Base-by-base conservation (phyloP, 805 yeast species). In the Cyberlindnera mycetangii region DNA sequence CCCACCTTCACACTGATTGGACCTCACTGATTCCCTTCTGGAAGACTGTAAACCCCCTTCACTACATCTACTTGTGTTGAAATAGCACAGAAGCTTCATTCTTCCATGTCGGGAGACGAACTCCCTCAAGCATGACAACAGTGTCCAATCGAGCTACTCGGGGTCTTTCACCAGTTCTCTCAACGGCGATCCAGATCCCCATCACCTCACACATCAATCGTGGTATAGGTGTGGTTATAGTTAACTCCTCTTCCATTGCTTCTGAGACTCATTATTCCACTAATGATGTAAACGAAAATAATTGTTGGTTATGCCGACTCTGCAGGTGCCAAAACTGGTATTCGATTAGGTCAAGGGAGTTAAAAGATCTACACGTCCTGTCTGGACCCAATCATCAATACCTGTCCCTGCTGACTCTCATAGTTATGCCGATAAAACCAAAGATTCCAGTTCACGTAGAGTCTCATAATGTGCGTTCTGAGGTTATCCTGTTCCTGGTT, bases 261-360 rank as follows among this genome's bases (percentile, higher is more conserved):
- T 66, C 68, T 14, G 60, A 65, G 20, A 76, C 76, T 14, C 66
- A 73, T 6, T 51, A 67, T 16, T 59, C 78, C 0, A 67, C 74
- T 15, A 57, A 67, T 43, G 76, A 70, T 52, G 9, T 62, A 64
- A 17, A 59, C 68, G 44, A 66, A 64, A 36, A 58, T 59, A 18
- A 58, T 74, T 35, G 76, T 70, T 4, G 75, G 74, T 15, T 70
- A 64, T 49, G 71, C 63, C 3, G 81, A 76, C 51, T 52, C 72
- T 0, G 75, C 73, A 41, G 67, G 67, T 32, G 67, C 63, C 27
- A 58, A 58, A 17, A 69, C 78, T 46, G 85, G 82, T 28, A 59
- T 75, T 39, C 85, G 80, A 58, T 33, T 79, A 19, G 73, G 71
- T n/a, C 83, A 78, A 55, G 78, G 84, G 83, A 40, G 68, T 80